Evolutionary conservation across 768 basidiomycete species (phyloP), one percentile per base, ranked within the genome.

Genomic region (Phylloporus rhodoxanthus): DNA sequence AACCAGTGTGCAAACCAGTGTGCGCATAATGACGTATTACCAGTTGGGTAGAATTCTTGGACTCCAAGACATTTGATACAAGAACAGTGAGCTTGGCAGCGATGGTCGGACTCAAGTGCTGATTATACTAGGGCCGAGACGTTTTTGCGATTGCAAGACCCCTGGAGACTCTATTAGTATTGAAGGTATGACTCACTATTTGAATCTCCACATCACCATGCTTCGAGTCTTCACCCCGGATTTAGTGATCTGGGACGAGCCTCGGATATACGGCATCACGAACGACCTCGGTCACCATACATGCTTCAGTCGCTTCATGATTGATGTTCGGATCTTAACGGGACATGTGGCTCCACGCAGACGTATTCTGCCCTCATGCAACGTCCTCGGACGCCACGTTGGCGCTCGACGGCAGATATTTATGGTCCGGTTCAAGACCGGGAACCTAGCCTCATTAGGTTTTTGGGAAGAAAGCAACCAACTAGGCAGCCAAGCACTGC

Each of bases 341-440:
- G 41, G 25, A 28, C n/a, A 32, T 21, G 14, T 30, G 20, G 29
- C 20, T 43, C 25, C 14, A 29, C 43, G 43, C 5, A 28, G 9
- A 17, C 10, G 39, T 7, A n/a, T 28, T 28, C 25, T 42, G n/a
- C 10, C 14, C 14, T 19, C n/a, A n/a, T 20, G 10, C 15, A 14
- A 32, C 8, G 7, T 41, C 53, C 34, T 43, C 53, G 53, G 53
- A 44, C 21, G 37, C 37, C 41, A 47, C 20, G 33, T 26, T 23
- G n/a, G 20, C 25, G n/a, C 26, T 36, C 26, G 11, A 29, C 21
- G 21, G 26, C 37, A 28, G 15, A 52, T 44, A 37, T 25, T 6
- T 37, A 25, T 26, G 25, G 9, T 29, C 32, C 11, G 20, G 20
- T 21, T 37, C 28, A 20, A 21, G 33, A 33, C 38, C n/a, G 17